phyloP scores from a whole-genome alignment of 75 land plant species.

The Gnetum montanum region DNA sequence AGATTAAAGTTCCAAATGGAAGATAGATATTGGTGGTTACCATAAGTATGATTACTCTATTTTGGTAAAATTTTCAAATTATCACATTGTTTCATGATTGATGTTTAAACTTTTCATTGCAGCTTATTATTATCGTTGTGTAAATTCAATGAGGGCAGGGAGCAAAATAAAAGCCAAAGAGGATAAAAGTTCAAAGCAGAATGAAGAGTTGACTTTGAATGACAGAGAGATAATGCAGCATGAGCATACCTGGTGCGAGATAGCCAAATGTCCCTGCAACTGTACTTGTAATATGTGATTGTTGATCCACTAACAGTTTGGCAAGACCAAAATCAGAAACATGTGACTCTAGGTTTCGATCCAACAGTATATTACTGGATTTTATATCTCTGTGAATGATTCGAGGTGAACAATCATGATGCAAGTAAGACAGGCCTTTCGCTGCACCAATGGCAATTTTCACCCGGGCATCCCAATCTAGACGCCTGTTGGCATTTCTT shows the following conservation, averaged over 20 bases:
- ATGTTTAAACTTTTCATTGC: no score
- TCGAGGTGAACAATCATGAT: slow-evolving; percentile 93
- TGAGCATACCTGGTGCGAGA: slow-evolving; percentile 71
- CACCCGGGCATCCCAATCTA: slow-evolving; percentile 81
- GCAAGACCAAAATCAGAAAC: slow-evolving; percentile 95
- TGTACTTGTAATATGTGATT: slow-evolving; percentile 80
- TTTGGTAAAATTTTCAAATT: no score
- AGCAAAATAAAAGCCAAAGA: no score
- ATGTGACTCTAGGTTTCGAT: slow-evolving; percentile 73
- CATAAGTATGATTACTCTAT: no score
- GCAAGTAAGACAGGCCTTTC: slow-evolving; percentile 82
- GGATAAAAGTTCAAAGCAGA: no score
- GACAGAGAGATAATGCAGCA: no score
- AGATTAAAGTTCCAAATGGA: no score
- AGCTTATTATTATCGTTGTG: no score
- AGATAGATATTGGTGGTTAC: no score
- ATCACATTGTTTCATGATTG: no score
- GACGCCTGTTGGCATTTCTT: slow-evolving; percentile 34
- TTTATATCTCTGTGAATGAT: slow-evolving; percentile 92
- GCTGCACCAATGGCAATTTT: slow-evolving; percentile 86
- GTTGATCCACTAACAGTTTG: slow-evolving; percentile 68
- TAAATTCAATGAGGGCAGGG: no score
- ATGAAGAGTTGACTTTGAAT: no score
- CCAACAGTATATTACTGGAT: slow-evolving; percentile 89
- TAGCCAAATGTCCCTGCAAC: slow-evolving; percentile 97